Conservation (phyloP, 345 rosid species). For the Passiflora organensis region DNA sequence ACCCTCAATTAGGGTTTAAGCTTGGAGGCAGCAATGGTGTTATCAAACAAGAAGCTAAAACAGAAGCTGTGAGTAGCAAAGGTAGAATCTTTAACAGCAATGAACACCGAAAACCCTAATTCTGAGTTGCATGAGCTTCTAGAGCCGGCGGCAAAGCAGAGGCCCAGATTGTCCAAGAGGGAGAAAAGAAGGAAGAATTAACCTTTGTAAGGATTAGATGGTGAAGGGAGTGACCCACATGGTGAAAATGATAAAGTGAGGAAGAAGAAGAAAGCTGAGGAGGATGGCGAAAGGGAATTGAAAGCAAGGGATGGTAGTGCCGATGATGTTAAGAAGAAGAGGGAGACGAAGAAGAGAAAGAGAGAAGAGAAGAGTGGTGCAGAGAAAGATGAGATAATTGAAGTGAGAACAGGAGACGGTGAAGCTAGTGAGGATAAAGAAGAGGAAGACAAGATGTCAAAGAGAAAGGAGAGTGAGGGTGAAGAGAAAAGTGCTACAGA, state of each 20-base stretch:
- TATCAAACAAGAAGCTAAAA: conserved; percentile 92
- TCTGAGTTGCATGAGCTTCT: conserved; percentile 42
- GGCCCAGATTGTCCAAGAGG: conserved; percentile 68
- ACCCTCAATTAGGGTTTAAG: not conserved
- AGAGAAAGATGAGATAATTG: too few species aligned
- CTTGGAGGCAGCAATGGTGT: conserved; percentile 37
- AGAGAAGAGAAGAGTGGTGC: too few species aligned
- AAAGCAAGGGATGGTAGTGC: too few species aligned
- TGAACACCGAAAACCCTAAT: conserved; percentile 10
- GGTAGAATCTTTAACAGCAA: conserved; percentile 30
- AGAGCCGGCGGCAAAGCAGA: conserved; percentile 44
- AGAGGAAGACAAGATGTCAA: conserved; percentile 19
- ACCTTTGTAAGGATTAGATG: conserved; percentile 23
- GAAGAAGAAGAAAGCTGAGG: not conserved
- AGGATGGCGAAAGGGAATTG: conserved; percentile 25
- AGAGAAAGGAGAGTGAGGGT: conserved; percentile 16
- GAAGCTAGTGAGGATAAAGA: conserved; percentile 15
- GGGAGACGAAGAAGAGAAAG: too few species aligned
- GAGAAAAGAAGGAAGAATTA: conserved; percentile 51
- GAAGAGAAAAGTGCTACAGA: conserved; percentile 4
- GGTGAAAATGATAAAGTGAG: conserved; percentile 6
- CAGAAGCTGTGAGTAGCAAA: conserved; percentile 56
- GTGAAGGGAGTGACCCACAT: not conserved
- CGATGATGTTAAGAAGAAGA: too few species aligned
- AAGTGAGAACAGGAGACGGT: conserved; percentile 2